Evolutionary conservation across 1,284 basidiomycete species (phyloP), one percentile per base, ranked within the genome.

Genomic region (Ceratobasidium sp.): DNA sequence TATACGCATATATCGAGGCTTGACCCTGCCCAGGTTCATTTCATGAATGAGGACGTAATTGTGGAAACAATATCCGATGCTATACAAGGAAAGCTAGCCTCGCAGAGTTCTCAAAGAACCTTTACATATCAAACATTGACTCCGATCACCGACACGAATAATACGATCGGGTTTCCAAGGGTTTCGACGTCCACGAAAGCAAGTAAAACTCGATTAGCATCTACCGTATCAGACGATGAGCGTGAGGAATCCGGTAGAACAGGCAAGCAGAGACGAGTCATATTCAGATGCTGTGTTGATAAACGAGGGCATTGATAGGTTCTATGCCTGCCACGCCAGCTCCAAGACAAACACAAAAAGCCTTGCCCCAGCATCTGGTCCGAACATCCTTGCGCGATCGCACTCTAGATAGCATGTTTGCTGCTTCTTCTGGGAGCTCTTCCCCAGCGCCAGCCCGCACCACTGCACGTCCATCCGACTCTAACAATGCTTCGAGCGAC

Each of bases 401-500:
- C 47, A 98, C 95, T 0, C 84, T 99, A 11, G 95, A 98, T 74
- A 93, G 93, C 0, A 97, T 97, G 92, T 88, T 96, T 49, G 41
- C 64, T 2, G 42, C 53, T 7, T 53, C 62, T 7, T 56, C 64
- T 16, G 53, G 52, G 6, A 27, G 27, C n/a, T 67, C 64, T 13
- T 67, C 64, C 4, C 53, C 64, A 8, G 52, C 53, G 0, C 42
- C 64, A 6, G 13, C n/a, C 21, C 47, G 47, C 14, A 25, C 41
- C 14, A 47, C 33, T 14, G 1, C 80, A 88, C 21, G 73, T 79
- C 44, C 84, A 85, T 71, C 83, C 84, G 14, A 78, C 79, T 8
- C 64, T 47, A 21, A 13, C 27, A 30, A 36, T 19, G 27, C 29
- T 11, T 21, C 49, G 13, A 53, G 5, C 0, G 53, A 53, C 5